Percentiles rank a stretch among this genome's conserved stretches.
Evolutionary conservation across 345 rosid species (phyloP).

Genomic region (thale cress (Arabidopsis thaliana)): DNA sequence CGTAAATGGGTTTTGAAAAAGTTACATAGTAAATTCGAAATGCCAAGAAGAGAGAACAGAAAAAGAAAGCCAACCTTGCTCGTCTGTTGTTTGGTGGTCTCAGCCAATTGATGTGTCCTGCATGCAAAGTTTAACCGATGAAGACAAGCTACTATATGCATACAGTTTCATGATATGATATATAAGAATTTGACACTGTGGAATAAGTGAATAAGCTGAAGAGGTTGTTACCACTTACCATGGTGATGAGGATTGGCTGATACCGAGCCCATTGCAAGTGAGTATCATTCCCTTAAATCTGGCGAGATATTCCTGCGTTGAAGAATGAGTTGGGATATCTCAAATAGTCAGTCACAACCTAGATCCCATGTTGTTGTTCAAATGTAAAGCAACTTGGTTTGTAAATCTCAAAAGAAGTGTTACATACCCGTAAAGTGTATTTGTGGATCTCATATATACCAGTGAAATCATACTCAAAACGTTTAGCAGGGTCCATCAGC

Average conservation of each 20-base stretch:
- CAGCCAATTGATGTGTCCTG: slow-evolving; percentile 64
- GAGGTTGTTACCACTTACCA: slow-evolving; percentile 49
- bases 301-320: slow-evolving; percentile 75
- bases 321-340: slow-evolving; percentile 16
- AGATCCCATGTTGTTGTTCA: not conserved
- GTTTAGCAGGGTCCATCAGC: slow-evolving; percentile 73
- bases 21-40: not conserved
- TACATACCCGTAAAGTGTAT: slow-evolving; percentile 74
- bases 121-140: slow-evolving; percentile 19
- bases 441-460: slow-evolving; percentile 83
- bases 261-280: slow-evolving; percentile 93
- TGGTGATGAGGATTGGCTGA: slow-evolving; percentile 58
- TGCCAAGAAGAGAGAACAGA: slow-evolving; percentile 2
- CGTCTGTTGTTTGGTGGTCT: slow-evolving; percentile 50
- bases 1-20: not conserved
- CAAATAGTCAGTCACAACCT: slow-evolving; percentile 8
- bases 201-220: not conserved
- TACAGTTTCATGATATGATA: slow-evolving; percentile 24
- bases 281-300: slow-evolving; percentile 93
- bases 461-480: slow-evolving; percentile 76
- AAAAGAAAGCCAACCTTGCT: slow-evolving; percentile 43
- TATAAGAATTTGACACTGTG: slow-evolving; percentile 11
- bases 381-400: not conserved
- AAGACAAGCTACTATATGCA: slow-evolving; percentile 24
- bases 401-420: not conserved